Base-by-base conservation (phyloP, 2,329 filamentous ascomycete species). In the Claviceps arundinis region DNA sequence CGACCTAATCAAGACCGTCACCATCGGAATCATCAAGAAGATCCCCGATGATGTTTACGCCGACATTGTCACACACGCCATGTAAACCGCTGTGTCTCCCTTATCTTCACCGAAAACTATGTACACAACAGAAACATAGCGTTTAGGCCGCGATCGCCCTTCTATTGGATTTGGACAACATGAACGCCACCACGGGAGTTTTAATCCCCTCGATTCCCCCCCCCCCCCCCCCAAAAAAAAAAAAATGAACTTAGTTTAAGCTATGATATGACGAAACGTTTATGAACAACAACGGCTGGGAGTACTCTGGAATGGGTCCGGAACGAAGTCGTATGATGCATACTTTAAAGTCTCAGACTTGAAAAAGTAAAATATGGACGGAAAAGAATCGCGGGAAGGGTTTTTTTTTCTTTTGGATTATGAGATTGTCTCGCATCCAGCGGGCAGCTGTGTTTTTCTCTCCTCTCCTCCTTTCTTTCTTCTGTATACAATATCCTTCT, bases 11-110 rank as follows among this genome's bases (percentile, higher is more conserved):
- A 93, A 94, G 65, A 82, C 82, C 46, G 79, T 94, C 52, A 91
- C 91, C 0, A 82, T 96, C 59, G 83, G 84, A 50, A 85, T 96
- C 61, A 85, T 95, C 53, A 84, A 85, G 60, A 93, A 90, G 73
- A 89, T 98, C 51, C 91, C 93, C 2, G 82, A 89, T 56, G 86
- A 94, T 58, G 76, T 97, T 47, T 98, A 96, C 64, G 82, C 85
- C 49, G 88, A 95, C 65, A 89, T 98, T 62, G 83, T 96, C 50
- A 76, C 78, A 42, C 93, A 98, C 66, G 91, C 91, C 6, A 85
- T 85, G 61, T 90, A 41, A 48, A 13, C 11, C 2, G 13, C 8
- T 34, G 19, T 44, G 17, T 24, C 14, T 9, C 14, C 19, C 13
- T 5, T 14, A 3, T 22, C 17, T 8, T 26, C 17, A 14, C 11